phyloP scores from a whole-genome alignment of 2,329 filamentous ascomycete genomes.

The Colletotrichum navitas region DNA sequence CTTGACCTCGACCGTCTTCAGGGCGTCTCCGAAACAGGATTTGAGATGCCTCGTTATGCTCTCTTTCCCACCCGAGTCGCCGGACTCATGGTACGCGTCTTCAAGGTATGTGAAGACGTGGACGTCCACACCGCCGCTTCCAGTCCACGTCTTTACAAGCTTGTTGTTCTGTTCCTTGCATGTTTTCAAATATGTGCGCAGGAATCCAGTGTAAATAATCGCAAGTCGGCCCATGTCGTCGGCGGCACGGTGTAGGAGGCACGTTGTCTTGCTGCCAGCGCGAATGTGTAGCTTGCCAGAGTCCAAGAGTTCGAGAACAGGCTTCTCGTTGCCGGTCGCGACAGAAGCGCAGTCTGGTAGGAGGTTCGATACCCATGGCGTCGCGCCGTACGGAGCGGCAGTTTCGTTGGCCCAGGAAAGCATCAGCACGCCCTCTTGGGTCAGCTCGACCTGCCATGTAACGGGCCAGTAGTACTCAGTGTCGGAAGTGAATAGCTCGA shows the following conservation, averaged over 20 bases:
- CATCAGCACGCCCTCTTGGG: slow-evolving; percentile 40
- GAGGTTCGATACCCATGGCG: slow-evolving; percentile 42
- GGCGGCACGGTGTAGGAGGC: slow-evolving; percentile 39
- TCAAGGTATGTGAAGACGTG: slow-evolving; percentile 44
- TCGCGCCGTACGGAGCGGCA: slow-evolving; percentile 38
- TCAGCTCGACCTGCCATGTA: slow-evolving; percentile 42
- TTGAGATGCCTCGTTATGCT: slow-evolving; percentile 41
- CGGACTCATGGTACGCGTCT: slow-evolving; percentile 39
- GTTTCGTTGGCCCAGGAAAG: slow-evolving; percentile 43
- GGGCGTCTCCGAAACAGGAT: slow-evolving; percentile 40
- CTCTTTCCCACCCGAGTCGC: slow-evolving; percentile 31
- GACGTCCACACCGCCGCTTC: slow-evolving; percentile 42
- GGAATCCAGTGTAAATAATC: slow-evolving; percentile 43
- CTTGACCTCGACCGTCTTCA: slow-evolving; percentile 42
- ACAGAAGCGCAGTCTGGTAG: slow-evolving; percentile 38
- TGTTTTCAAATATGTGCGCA: slow-evolving; percentile 43
- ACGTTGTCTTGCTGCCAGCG: slow-evolving; percentile 39
- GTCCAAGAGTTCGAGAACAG: slow-evolving; percentile 43
- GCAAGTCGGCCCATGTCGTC: slow-evolving; percentile 43
- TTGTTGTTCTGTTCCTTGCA: slow-evolving; percentile 43
- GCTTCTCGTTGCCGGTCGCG: slow-evolving; percentile 17
- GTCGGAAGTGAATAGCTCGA: slow-evolving; percentile 43
- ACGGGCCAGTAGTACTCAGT: slow-evolving; percentile 44
- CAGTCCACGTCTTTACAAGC: slow-evolving; percentile 43
- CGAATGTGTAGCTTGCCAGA: slow-evolving; percentile 43